Base-by-base conservation (phyloP, 2,329 filamentous ascomycete genomes). In the Emmonsia crescens region DNA sequence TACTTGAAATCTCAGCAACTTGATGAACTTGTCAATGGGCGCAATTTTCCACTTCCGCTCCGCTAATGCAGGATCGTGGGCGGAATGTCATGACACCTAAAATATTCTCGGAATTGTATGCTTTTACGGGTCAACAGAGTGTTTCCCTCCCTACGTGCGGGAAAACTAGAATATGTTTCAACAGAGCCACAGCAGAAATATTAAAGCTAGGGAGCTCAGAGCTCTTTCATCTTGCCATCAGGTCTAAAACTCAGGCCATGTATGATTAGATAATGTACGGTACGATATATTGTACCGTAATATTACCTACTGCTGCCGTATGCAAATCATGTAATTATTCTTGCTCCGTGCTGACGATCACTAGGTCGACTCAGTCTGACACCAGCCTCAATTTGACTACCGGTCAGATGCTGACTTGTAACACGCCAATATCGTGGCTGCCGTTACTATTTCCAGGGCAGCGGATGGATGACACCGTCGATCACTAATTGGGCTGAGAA, bases 381-480 rank as follows among this genome's bases (percentile, higher is more conserved):
- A 36, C 27, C 57, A 59, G 57, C 57, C 57, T 49, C 31, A 59
- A 38, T 44, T 27, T 8, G 14, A 16, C 21, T 9, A 21, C 14
- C 31, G 24, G 56, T n/a, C 6, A 33, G 21, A 49, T 19, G 24
- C 14, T 24, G 29, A 33, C 44, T 38, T 33, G 27, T 38, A 12
- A 16, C 31, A n/a, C 31, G 9, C 33, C 36, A 31, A 19, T 42
- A 6, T 49, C 8, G 24, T 16, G 46, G 21, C 38, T 21, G 52
- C 36, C n/a, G 59, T 54, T 51, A 16, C 60, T 48, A 57, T 61
- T 57, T 58, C 54, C 60, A 61, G 48, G 42, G 33, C 24, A 59
- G 60, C 59, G 62, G 60, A 61, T 63, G 62, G 60, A 61, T 63
- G 60, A 63, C 54, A 36, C 54, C n/a, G 59, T 59, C 59, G 59